Base-by-base conservation (phyloP, 1,284 basidiomycete species). In the Ustilago shanxiensis region DNA sequence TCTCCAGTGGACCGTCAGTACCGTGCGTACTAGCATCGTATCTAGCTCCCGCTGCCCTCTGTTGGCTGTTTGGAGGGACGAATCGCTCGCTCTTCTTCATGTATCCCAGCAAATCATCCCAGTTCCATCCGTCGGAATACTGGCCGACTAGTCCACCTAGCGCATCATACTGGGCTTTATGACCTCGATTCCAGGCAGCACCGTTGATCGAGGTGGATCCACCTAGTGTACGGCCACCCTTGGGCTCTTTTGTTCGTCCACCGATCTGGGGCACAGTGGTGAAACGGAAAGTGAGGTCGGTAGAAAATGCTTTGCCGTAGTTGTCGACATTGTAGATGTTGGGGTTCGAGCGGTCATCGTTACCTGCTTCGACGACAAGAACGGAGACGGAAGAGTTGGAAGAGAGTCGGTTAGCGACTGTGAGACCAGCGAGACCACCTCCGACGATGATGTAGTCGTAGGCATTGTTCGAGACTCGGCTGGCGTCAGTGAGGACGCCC, bases 181-280 rank as follows among this genome's bases (percentile, higher is more conserved):
- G 79, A 1, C 89, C 91, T 10, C 90, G 88, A 14, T 90, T 90
- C 86, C 90, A 91, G 10, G 88, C 86, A 11, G 86, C 89, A 31
- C 90, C 90, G 77, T 91, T 91, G 82, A 91, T 90, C 1, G 89
- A 89, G 37, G 89, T 88, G 52, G 88, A 88, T 1, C 90, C 91
- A 31, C 90, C 90, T 3, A 91, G 87, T 0, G 90, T 90, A 80
- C 89, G 90, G 1, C 90, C 90, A 28, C 89, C 83, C 1, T 59
- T 50, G 26, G 90, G 89, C 10, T 83, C 81, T 75, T 87, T 88
- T 18, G 88, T 88, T 11, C 47, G 60, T 3, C 65, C 78, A 3
- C 60, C 66, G 9, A 72, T 58, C 31, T 81, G 75, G 53, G 88
- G 86, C 20, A 89, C 89, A 1, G 90, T 88, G 14, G 82, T 82